A percentile compares a stretch with the other conserved stretches of the same genome.
Evolutionary conservation across 2,329 filamentous ascomycete genomes (phyloP).

Genomic region (Aspergillus sp.): DNA sequence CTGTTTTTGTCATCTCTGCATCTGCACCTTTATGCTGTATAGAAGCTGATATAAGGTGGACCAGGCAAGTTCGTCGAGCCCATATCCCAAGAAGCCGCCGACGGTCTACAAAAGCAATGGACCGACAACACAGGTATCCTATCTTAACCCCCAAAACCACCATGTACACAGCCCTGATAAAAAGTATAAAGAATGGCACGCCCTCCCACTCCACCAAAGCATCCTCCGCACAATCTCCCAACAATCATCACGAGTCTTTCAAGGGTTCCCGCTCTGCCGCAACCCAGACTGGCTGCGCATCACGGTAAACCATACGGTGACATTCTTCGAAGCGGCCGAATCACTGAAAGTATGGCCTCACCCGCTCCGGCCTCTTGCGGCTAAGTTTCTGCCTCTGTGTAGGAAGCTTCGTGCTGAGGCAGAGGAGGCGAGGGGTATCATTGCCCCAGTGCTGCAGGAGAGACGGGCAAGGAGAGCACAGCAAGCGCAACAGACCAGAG

Average conservation of each 20-base stretch:
- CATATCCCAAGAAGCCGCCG: slow-evolving; percentile 3
- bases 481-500: too few relatives aligned
- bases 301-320: slow-evolving; percentile 14
- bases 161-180: background rate
- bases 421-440: too few relatives aligned
- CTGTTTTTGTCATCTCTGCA: too few relatives aligned
- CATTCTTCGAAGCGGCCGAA: slow-evolving; percentile 15
- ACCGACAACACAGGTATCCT: slow-evolving; percentile 7
- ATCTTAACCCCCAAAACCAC: background rate
- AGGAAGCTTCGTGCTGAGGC: background rate
- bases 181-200: slow-evolving; percentile 12
- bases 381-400: slow-evolving; percentile 1
- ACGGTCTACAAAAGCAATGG: slow-evolving; percentile 5
- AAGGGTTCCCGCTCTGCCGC: slow-evolving; percentile 17
- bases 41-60: too few relatives aligned
- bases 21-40: too few relatives aligned
- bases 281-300: slow-evolving; percentile 19
- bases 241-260: background rate
- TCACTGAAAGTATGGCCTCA: slow-evolving; percentile 14
- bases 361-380: background rate
- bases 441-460: too few relatives aligned
- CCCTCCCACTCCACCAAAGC: slow-evolving; percentile 1
- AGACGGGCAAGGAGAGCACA: too few relatives aligned
- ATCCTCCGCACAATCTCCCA: slow-evolving; percentile 8
- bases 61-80: background rate